Evolutionary conservation across 2,329 filamentous ascomycete species (phyloP).

Genomic region (Scedosporium apiospermum): DNA sequence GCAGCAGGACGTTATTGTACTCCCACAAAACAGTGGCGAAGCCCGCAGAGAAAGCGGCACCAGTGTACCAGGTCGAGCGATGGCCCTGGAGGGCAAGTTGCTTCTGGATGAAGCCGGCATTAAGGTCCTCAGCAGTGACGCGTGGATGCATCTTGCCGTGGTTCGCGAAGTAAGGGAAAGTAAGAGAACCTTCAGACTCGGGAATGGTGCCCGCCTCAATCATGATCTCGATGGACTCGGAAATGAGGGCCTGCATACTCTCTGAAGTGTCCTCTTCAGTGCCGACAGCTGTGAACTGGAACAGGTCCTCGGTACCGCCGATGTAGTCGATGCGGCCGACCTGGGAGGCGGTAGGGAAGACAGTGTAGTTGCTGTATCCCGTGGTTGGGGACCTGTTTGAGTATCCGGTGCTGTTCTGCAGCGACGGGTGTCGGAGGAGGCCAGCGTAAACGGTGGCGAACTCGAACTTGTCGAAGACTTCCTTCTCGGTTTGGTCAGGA

Average conservation of each 20-base stretch:
- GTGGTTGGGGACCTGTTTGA: constrained; percentile 13
- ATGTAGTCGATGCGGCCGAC: constrained; percentile 20
- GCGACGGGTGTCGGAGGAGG: constrained; percentile 16
- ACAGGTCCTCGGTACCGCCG: constrained; percentile 17
- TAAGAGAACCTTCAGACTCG: constrained; percentile 1
- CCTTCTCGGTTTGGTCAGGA: constrained; percentile 11
- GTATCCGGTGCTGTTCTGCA: constrained; percentile 13
- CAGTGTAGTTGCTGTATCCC: constrained; percentile 14
- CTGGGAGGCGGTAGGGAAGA: constrained; percentile 14
- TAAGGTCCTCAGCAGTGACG: constrained; percentile 23
- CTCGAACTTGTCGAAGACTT: constrained; percentile 13
- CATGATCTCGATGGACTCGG: constrained; percentile 18
- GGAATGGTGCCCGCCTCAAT: constrained; percentile 18
- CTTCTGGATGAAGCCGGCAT: constrained; percentile 28
- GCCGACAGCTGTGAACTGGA: constrained; percentile 22
- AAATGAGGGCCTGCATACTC: constrained; percentile 16
- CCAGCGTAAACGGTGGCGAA: constrained; percentile 16
- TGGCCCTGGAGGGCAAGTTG: constrained; percentile 32
- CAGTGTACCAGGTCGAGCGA: constrained; percentile 33
- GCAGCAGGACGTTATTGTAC: constrained; percentile 16
- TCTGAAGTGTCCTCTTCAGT: constrained; percentile 13
- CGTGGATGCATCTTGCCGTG: constrained; percentile 27
- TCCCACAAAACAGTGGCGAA: constrained; percentile 23
- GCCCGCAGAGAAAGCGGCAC: constrained; percentile 25
- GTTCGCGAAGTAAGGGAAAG: neutral